These are phyloP conservation scores for Saccharomycopsis javanensis DNA, from an alignment of 805 yeast genomes.

Conservation along the genomic window DNA sequence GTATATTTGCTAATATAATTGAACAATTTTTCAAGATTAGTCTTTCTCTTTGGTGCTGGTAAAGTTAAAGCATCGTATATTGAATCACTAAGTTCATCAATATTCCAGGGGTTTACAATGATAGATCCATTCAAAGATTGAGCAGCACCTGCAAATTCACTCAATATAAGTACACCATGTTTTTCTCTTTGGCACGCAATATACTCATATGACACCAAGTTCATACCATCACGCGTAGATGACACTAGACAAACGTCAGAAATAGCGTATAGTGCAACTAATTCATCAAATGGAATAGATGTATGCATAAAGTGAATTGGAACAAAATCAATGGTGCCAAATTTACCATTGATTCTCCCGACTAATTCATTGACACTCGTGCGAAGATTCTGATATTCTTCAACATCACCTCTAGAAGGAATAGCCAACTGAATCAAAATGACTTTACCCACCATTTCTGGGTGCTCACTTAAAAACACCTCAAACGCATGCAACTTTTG, in stretches of 20 bases:
- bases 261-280: constrained; percentile 75
- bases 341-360: constrained; percentile 91
- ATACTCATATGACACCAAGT: constrained; percentile 90
- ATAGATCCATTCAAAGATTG: constrained; percentile 91
- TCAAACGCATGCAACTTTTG: constrained; percentile 96
- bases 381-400: constrained; percentile 88
- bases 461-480: constrained; percentile 82
- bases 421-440: constrained; percentile 94
- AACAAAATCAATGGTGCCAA: constrained; percentile 94
- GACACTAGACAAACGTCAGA: constrained; percentile 89
- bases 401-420: constrained; percentile 96
- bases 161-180: constrained; percentile 77
- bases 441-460: constrained; percentile 97
- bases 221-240: constrained; percentile 98
- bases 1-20: constrained; percentile 88
- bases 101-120: constrained; percentile 97
- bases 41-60: constrained; percentile 67
- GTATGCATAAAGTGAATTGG: constrained; percentile 97
- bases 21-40: constrained; percentile 77
- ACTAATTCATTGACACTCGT: constrained; percentile 94
- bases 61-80: constrained; percentile 79
- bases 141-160: constrained; percentile 99
- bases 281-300: constrained; percentile 81
- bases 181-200: constrained; percentile 87
- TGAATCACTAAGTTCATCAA: constrained; percentile 83